Evolutionary conservation across 306 rosid species (phyloP), one percentile per base, ranked within the genome.

Genomic region (Fragaria iinumae): DNA sequence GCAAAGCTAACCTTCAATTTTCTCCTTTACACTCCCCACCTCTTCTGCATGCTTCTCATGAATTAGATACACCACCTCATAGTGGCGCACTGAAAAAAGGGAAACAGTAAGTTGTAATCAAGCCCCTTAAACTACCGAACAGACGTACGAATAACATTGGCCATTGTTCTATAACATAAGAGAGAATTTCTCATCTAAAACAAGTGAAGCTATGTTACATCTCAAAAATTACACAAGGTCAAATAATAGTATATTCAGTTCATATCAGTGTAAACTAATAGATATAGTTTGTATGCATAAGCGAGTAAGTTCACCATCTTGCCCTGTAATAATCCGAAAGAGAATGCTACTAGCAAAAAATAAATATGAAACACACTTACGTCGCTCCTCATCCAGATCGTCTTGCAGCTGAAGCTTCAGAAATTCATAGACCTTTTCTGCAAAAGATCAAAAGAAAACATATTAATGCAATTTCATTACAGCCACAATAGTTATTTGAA

Each of bases 1-100:
- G 13, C 67, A 67, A 74, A 27, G 23, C 43, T 79, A 77, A 95
- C 97, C 91, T 82, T 90, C 89, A 80, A 92, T 68, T 82, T 89
- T 95, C 85, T 89, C 84, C 80, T 88, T 90, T 73, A 92, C 96
- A 83, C 74, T 77, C 71, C 80, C 89, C 66, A 92, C 97, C 77
- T 95, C 93, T 70, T 92, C 96, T 4, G 75, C 92, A 60, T 88
- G 84, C 82, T 89, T 81, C 87, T 95, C 97, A 49, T 95, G 95
- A 83, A 95, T 92, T 69, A 95, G 77, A 85, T 90, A 95, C 34
- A 95, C 87, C 81, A 92, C 67, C 83, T 95, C 99, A 29, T 95
- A 92, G 88, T 95, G 99, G 78, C 97, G 92, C 90, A 84, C 99
- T 95, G 87, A 56, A 81, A 23, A 43, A 62, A 75, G 60, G 44